Evolutionary conservation across 164 flowering plant species (phyloP).

Genomic region (Sextonia rubra): DNA sequence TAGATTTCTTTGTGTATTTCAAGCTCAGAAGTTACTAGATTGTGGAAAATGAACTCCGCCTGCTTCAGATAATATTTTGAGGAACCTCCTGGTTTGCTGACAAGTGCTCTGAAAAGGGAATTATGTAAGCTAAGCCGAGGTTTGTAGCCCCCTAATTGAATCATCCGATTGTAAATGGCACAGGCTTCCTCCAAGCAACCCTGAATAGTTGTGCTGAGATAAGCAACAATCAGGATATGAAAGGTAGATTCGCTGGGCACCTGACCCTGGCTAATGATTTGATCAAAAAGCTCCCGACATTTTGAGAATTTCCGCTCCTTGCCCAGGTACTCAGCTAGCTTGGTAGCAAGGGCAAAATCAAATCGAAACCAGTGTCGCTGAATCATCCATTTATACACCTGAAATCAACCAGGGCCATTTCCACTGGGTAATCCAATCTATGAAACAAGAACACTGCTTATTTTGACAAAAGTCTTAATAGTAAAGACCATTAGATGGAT

Average conservation of each 20-base stretch:
- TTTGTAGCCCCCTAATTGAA: conserved; percentile 80
- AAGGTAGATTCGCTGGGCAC: conserved; percentile 91
- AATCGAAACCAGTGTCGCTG: conserved; percentile 77
- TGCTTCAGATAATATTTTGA: conserved; percentile 70
- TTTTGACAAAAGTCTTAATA: not conserved
- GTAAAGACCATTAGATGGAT: not conserved
- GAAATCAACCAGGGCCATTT: conserved; percentile 6
- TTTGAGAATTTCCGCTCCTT: conserved; percentile 74
- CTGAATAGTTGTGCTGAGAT: conserved; percentile 60
- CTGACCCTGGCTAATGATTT: conserved; percentile 72
- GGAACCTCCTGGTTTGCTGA: conserved; percentile 54
- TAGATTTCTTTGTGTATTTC: conserved; percentile 73
- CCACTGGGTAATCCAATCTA: not conserved
- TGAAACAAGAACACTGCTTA: not conserved
- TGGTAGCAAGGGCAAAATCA: conserved; percentile 85
- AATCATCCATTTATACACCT: conserved; percentile 98
- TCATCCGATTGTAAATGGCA: conserved; percentile 79
- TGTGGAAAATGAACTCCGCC: conserved; percentile 86
- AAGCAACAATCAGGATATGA: conserved; percentile 70
- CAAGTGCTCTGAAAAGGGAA: conserved; percentile 73
- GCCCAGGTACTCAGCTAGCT: conserved; percentile 85
- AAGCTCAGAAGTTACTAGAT: conserved; percentile 60
- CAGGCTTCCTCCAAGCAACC: conserved; percentile 89
- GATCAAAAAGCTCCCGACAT: conserved; percentile 83
- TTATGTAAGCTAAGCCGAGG: conserved; percentile 86